Base-by-base conservation (phyloP, 495 filamentous ascomycete species). In the Xylaria cubensis region DNA sequence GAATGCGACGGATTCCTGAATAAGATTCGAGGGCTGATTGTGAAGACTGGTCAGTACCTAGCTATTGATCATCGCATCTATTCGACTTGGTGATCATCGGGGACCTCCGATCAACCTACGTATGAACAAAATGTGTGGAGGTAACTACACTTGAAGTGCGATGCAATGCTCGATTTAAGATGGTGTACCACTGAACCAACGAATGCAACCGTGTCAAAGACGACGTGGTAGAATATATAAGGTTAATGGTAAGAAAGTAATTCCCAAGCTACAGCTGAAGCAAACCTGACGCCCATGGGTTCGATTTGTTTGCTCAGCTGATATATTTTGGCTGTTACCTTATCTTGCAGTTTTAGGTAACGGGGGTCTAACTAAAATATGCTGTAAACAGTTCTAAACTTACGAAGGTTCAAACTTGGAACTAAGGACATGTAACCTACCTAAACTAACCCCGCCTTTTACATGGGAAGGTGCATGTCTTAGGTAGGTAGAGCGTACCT, bases 141-240 rank as follows among this genome's bases (percentile, higher is more conserved):
- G 48, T 24, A 55, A 55, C 3, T 29, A n/a, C 4, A 62, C 34
- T 21, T 5, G 36, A 24, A 41, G 59, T n/a, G n/a, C n/a, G n/a
- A n/a, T n/a, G n/a, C n/a, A n/a, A n/a, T n/a, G n/a, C n/a, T n/a
- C n/a, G n/a, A n/a, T 17, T 24, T 21, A n/a, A 67, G 26, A 17
- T 24, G 17, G 24, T 19, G 46, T 19, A 53, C 44, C 8, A 26
- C 64, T 53, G 46, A 19, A 2, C 48, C n/a, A 56, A 29, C 19
- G 65, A 67, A 56, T 67, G 50, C 50, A 56, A 67, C 65, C 19
- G 48, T 32, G 65, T 36, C 36, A 42, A 44, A 67, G 64, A 24
- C 29, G 5, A 51, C n/a, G 41, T 12, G 24, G 19, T 67, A 46
- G 15, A 46, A 19, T 8, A 19, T 29, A 50, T 26, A 64, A 26